A percentile compares a stretch with the other conserved stretches of the same genome.
phyloP scores from a whole-genome alignment of 2,329 filamentous ascomycete species.

The Paracorniculantispora psalliotae region DNA sequence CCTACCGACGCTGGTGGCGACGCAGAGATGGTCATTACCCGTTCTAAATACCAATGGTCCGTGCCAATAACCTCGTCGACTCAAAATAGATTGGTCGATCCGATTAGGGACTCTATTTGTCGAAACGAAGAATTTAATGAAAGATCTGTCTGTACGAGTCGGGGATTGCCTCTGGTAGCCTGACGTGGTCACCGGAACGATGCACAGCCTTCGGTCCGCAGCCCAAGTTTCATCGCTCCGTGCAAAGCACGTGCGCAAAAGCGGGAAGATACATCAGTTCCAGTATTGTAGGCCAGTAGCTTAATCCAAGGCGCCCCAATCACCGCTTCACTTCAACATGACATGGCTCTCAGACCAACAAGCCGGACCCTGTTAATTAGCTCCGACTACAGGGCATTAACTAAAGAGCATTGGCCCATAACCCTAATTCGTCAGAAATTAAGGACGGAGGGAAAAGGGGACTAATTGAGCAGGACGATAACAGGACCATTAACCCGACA shows the following conservation, averaged over 20 bases:
- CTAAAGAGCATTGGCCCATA: neutral
- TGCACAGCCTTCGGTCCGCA: neutral
- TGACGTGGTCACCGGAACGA: neutral
- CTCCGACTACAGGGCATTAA: neutral
- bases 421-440: neutral
- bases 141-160: no score
- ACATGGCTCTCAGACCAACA: neutral
- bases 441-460: neutral
- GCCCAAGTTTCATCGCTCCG: neutral
- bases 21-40: no score
- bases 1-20: no score
- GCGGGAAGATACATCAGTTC: neutral
- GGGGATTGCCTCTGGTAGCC: neutral
- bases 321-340: neutral
- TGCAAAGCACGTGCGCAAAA: neutral
- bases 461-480: neutral
- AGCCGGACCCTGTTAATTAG: neutral
- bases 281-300: neutral
- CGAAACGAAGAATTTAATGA: neutral
- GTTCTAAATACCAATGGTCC: neutral
- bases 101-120: neutral
- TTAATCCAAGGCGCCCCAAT: neutral
- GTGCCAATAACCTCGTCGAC: neutral
- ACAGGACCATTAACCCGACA: neutral
- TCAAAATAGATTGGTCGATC: no score